These are phyloP conservation scores for Stachybotrys chartarum DNA, from an alignment of 2,329 filamentous ascomycete genomes.

Conservation along the genomic window DNA sequence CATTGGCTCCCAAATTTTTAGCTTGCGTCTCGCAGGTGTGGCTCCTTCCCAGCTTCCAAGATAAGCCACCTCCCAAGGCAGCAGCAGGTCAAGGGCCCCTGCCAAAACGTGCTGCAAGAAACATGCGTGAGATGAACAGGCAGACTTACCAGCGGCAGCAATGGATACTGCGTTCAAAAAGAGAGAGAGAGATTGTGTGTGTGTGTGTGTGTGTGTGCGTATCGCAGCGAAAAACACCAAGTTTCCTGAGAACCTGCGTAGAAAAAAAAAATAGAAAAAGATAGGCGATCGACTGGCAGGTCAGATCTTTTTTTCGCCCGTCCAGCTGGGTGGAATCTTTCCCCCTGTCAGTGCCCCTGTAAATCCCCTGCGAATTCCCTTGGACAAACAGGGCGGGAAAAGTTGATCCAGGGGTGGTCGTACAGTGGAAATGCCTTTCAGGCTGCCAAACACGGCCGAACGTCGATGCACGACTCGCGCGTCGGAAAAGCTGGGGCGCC, in stretches of 20 bases:
- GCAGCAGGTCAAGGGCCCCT: too few relatives aligned
- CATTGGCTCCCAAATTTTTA: not conserved
- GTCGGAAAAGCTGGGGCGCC: not conserved
- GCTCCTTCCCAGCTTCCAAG: not conserved
- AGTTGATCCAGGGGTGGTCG: not conserved
- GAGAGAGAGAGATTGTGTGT: not conserved
- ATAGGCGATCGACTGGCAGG: not conserved
- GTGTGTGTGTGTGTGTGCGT: not conserved
- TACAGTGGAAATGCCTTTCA: not conserved
- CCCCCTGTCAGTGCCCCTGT: not conserved
- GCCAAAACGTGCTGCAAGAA: too few relatives aligned
- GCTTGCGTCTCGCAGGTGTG: not conserved
- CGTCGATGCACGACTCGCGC: not conserved
- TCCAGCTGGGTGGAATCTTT: not conserved
- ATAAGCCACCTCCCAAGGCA: not conserved
- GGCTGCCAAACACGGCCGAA: not conserved
- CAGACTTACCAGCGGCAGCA: not conserved
- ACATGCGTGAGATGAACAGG: not conserved
- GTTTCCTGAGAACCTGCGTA: not conserved
- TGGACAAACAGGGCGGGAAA: not conserved
- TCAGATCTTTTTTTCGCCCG: not conserved
- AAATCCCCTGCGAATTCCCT: not conserved
- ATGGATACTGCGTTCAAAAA: not conserved
- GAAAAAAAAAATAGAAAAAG: not conserved
- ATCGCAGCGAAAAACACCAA: too few relatives aligned